Base-by-base conservation (phyloP, 2,329 filamentous ascomycete genomes). In the Diaporthe eres region DNA sequence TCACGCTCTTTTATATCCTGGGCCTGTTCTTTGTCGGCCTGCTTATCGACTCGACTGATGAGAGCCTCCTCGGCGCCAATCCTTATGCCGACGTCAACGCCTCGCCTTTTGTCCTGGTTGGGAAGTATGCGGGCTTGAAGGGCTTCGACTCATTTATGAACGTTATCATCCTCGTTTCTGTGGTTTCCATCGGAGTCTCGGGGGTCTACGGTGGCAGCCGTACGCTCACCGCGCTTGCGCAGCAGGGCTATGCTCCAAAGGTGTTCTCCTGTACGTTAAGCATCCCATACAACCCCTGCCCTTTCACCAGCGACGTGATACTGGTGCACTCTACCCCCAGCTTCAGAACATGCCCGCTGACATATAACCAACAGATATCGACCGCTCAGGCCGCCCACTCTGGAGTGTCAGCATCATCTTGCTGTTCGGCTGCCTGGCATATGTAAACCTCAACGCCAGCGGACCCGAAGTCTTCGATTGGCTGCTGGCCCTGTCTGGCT, bases 401-500 rank as follows among this genome's bases (percentile, higher is more conserved):
- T 83, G 85, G 3, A 87, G 90, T 0, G 88, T 91, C 61, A 78
- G 84, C 19, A 72, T 85, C 2, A 82, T 88, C 37, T 86, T 91
- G 19, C 55, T 83, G 17, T 88, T 90, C 55, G 90, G 89, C 31
- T 80, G 86, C 3, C 83, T 92, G 3, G 90, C 87, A 7, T 91
- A 87, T 75, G 77, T 89, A 44, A 86, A 84, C 75, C 82, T 91
- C 37, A 81, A 83, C 63, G 79, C 84, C 0, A 84, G 84, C 1
- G 89, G 89, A 31, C 81, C 80, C 1, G 84, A 83, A 0, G 87
- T 93, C 31, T 93, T 94, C 75, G 86, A 88, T 79, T 94, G 93
- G 93, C 87, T 94, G 4, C 87, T 90, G 37, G 90, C 92, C 12
- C 85, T 94, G 22, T 93, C 91, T 0, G 92, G 91, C 71, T 85